These are phyloP conservation scores for Ceratobasidium sp. DNA, from an alignment of 1,284 basidiomycete genomes.

Conservation along the genomic window DNA sequence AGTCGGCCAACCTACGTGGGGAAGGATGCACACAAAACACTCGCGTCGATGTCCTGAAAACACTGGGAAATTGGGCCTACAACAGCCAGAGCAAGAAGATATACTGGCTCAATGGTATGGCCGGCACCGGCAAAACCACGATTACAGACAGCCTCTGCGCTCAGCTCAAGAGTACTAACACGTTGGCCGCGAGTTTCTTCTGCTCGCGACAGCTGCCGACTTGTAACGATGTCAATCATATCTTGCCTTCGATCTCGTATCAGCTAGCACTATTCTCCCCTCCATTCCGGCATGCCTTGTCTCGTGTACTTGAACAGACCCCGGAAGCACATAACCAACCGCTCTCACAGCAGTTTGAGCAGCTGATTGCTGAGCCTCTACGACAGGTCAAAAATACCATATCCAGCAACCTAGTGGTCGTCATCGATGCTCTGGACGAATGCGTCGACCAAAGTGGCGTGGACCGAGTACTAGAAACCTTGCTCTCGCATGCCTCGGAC, in stretches of 20 bases:
- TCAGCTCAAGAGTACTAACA: slow-evolving; percentile 1
- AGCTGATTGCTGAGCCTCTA: slow-evolving; percentile 19
- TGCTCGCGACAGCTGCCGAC: slow-evolving; percentile 52
- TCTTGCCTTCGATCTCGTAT: too few species aligned
- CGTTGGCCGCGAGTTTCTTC: slow-evolving; percentile 51
- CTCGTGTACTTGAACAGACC: not conserved
- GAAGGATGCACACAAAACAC: not conserved
- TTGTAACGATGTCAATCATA: too few species aligned
- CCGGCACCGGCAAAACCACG: too few species aligned
- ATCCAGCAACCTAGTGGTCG: not conserved
- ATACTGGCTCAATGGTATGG: slow-evolving; percentile 50
- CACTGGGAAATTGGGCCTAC: not conserved
- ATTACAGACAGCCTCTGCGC: slow-evolving; percentile 48
- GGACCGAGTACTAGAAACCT: not conserved
- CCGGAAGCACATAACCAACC: not conserved
- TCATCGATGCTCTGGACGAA: slow-evolving; percentile 42
- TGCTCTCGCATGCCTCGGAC: not conserved
- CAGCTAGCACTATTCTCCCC: slow-evolving; percentile 32
- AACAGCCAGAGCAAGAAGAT: slow-evolving; percentile 7
- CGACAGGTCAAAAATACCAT: not conserved
- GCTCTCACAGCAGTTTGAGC: slow-evolving; percentile 22
- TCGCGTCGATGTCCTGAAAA: not conserved
- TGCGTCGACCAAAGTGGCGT: slow-evolving; percentile 13
- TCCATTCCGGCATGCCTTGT: not conserved
- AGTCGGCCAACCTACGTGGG: not conserved